Percentiles rank a stretch among this genome's conserved stretches.
Evolutionary conservation across 139 green algal species (phyloP).

Genomic region (Coelastrella sp.): DNA sequence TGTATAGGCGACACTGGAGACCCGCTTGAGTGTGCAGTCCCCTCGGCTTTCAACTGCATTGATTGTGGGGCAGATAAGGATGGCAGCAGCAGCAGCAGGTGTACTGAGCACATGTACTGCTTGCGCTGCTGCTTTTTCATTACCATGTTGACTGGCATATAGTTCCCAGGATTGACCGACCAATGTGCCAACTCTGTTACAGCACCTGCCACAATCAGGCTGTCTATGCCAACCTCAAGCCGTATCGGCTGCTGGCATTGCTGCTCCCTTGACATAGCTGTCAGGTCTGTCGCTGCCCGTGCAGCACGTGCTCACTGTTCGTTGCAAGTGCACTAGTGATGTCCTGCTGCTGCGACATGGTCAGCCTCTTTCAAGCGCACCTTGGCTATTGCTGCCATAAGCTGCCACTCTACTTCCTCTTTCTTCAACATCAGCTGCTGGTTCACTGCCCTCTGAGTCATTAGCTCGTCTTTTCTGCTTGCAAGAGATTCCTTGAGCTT

Average conservation of each 20-base stretch:
- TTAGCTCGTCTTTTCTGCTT: conserved; percentile 26
- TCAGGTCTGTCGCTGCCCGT: too few species aligned
- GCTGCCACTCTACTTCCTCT: conserved; percentile 50
- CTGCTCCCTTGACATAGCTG: too few species aligned
- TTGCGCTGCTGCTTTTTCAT: background rate
- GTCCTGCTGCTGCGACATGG: too few species aligned
- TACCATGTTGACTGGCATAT: too few species aligned
- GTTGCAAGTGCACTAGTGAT: too few species aligned
- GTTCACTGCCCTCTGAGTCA: conserved; percentile 37
- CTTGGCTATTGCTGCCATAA: conserved; percentile 47
- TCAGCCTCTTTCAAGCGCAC: background rate
- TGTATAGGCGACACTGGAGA: background rate
- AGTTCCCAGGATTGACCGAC: too few species aligned
- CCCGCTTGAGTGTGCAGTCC: background rate
- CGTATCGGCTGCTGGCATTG: too few species aligned
- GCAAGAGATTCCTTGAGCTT: conserved; percentile 28
- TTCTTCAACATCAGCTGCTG: conserved; percentile 50
- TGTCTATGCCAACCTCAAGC: too few species aligned
- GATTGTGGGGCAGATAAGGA: background rate
- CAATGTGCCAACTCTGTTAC: too few species aligned
- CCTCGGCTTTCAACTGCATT: background rate
- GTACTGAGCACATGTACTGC: too few species aligned
- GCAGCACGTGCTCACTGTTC: too few species aligned
- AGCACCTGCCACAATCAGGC: too few species aligned
- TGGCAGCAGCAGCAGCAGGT: background rate